Percentiles rank a stretch among this genome's conserved stretches.
These are phyloP conservation scores for Plectosphaerella sp. DNA, from an alignment of 2,329 filamentous ascomycete genomes.

Conservation along the genomic window DNA sequence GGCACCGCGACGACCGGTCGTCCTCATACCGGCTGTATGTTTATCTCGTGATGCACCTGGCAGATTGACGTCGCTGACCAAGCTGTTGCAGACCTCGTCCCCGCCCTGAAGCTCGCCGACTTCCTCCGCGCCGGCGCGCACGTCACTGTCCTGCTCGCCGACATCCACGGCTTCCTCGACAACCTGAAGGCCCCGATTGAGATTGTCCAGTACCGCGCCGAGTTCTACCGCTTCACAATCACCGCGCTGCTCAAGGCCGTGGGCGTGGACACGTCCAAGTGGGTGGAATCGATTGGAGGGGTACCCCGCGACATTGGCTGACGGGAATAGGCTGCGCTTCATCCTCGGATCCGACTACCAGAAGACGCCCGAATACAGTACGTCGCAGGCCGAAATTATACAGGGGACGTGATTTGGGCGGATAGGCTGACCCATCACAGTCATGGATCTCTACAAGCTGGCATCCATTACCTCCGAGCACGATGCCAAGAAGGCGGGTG, in stretches of 20 bases:
- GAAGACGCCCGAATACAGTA: conserved; percentile 57
- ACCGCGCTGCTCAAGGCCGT: conserved; percentile 71
- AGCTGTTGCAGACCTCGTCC: conserved; percentile 60
- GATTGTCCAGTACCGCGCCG: conserved; percentile 73
- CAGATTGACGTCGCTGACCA: neutral
- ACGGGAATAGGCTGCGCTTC: conserved; percentile 57
- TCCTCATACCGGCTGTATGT: conserved; percentile 69
- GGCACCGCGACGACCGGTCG: conserved; percentile 80
- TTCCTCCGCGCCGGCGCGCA: conserved; percentile 81
- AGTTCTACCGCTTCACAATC: conserved; percentile 80
- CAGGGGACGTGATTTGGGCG: neutral
- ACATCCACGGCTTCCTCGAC: conserved; percentile 74
- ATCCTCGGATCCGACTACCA: conserved; percentile 85
- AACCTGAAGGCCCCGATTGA: conserved; percentile 82
- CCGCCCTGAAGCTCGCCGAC: conserved; percentile 85
- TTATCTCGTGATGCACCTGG: neutral
- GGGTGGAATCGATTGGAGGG: neutral
- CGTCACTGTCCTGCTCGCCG: conserved; percentile 72
- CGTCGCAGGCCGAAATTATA: neutral
- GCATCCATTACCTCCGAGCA: conserved; percentile 67
- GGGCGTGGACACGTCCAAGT: conserved; percentile 69
- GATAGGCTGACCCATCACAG: conserved; percentile 15
- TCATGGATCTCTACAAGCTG: conserved; percentile 84
- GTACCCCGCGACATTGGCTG: neutral
- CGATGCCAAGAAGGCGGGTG: conserved; percentile 84